phyloP scores from a whole-genome alignment of 805 yeast species.

The Clavispora fructus region DNA sequence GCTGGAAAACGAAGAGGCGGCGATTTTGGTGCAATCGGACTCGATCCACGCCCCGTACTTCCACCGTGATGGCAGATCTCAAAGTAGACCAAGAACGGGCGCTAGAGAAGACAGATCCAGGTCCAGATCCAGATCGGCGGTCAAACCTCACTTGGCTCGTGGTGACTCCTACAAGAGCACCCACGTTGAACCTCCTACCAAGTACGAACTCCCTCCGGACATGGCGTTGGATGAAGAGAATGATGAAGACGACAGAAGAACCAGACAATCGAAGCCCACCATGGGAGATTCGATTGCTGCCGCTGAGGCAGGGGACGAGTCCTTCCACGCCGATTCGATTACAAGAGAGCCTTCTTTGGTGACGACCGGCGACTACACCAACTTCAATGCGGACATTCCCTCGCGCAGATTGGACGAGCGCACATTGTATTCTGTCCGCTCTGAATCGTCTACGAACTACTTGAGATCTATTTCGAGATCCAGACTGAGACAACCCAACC shows the following conservation, averaged over 20 bases:
- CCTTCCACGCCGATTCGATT: constrained; percentile 7
- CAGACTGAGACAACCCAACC: constrained; percentile 40
- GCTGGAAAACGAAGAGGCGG: constrained; percentile 7
- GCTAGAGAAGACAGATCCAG: constrained; percentile 16
- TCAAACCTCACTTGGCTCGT: constrained; percentile 62
- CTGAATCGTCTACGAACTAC: constrained; percentile 46
- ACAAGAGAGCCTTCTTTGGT: constrained; percentile 35
- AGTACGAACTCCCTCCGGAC: constrained; percentile 39
- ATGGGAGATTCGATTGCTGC: constrained; percentile 43
- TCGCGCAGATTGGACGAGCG: constrained; percentile 9
- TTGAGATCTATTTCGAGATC: constrained; percentile 64
- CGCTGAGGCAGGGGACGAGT: constrained; percentile 23
- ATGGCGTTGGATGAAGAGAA: constrained; percentile 22
- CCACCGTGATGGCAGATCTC: constrained; percentile 12
- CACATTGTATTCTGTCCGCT: constrained; percentile 27
- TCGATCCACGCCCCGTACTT: constrained; percentile 17
- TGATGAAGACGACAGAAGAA: constrained; percentile 33
- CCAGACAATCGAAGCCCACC: constrained; percentile 38
- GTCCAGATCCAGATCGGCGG: constrained; percentile 19
- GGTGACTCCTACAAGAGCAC: constrained; percentile 73
- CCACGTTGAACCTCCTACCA: constrained; percentile 39
- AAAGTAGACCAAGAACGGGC: constrained; percentile 33
- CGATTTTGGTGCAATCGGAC: constrained; percentile 10
- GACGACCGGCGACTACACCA: constrained; percentile 43
- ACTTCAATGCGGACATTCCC: constrained; percentile 37